Base-by-base conservation (phyloP, 768 basidiomycete genomes). In the Phylloporus arenicola region DNA sequence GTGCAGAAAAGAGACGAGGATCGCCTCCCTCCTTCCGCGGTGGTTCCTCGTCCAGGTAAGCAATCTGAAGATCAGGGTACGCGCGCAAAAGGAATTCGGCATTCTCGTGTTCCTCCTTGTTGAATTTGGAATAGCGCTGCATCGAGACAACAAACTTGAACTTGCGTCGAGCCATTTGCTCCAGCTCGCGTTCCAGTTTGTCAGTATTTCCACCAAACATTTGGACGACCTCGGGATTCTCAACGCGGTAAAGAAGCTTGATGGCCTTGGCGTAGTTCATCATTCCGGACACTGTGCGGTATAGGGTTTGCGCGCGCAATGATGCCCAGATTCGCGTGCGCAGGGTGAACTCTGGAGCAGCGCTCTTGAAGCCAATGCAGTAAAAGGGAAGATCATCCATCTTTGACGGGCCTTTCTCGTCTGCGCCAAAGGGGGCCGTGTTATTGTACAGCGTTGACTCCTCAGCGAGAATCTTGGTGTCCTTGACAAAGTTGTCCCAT, bases 261-360 rank as follows among this genome's bases (percentile, higher is more conserved):
- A 99, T 98, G 12, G 96, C 96, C 75, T 99, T 99, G 57, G 90
- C 84, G 69, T 99, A 98, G 73, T 99, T 99, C 96, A 98, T 98
- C 91, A 99, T 97, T 45, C 96, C 96, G 31, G 96, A 97, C 16
- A 99, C 95, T 13, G 96, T 99, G 57, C 96, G 84, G 67, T 99
- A 98, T 17, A 99, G 81, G 2, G 96, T 99, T 74, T 99, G 96
- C 16, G 96, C 96, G 47, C 96, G 91, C 9, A 99, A 81, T 6
- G 95, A 97, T 9, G 96, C 94, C 96, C 96, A 99, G 62, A 99
- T 99, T 65, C 96, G 86, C 8, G 96, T 99, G 52, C 96, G 92
- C 13, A 99, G 80, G 2, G 96, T 99, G 68, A 94, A 99, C 68
- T 99, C 96, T 3, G 95, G 96, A 3, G 94, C 92, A 17, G 95